phyloP scores from a whole-genome alignment of 345 rosid genomes.

The Anastatica hierochuntica region DNA sequence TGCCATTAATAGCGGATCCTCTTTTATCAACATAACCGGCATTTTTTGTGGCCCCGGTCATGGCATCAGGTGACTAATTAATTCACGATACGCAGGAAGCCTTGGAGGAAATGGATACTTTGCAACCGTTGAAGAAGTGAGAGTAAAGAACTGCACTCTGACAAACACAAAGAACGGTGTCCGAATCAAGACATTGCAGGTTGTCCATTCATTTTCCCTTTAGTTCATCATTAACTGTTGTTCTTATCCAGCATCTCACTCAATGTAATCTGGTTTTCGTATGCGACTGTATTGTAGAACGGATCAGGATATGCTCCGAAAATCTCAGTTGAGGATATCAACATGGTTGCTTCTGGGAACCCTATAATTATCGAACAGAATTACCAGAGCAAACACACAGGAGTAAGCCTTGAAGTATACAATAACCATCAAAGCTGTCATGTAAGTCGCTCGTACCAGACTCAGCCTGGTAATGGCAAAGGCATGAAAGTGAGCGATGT shows the following conservation, averaged over 20 bases:
- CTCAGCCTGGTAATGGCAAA: background rate
- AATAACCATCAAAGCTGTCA: constrained; percentile 1
- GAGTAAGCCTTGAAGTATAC: background rate
- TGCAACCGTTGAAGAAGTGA: constrained; percentile 29
- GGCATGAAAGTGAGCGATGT: constrained; percentile 31
- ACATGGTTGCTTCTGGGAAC: constrained; percentile 10
- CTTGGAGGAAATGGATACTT: constrained; percentile 19
- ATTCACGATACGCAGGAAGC: constrained; percentile 12
- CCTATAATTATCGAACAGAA: constrained; percentile 40
- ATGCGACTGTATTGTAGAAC: constrained; percentile 2
- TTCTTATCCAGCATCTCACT: background rate
- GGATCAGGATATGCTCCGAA: constrained; percentile 35
- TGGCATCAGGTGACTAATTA: constrained; percentile 28
- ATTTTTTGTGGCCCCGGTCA: constrained; percentile 36
- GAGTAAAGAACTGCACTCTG: constrained; percentile 23
- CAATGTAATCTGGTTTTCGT: background rate
- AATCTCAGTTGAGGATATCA: constrained; percentile 29
- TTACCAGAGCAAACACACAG: background rate
- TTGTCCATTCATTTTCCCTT: constrained; percentile 6
- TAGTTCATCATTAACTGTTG: background rate
- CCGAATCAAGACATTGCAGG: constrained; percentile 35
- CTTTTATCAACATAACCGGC: constrained; percentile 20
- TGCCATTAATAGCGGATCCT: constrained; percentile 36
- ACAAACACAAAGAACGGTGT: constrained; percentile 28
- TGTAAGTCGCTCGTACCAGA: background rate